Conservation (phyloP, 331 rosid species). For the Rhamnella rubrinervis region DNA sequence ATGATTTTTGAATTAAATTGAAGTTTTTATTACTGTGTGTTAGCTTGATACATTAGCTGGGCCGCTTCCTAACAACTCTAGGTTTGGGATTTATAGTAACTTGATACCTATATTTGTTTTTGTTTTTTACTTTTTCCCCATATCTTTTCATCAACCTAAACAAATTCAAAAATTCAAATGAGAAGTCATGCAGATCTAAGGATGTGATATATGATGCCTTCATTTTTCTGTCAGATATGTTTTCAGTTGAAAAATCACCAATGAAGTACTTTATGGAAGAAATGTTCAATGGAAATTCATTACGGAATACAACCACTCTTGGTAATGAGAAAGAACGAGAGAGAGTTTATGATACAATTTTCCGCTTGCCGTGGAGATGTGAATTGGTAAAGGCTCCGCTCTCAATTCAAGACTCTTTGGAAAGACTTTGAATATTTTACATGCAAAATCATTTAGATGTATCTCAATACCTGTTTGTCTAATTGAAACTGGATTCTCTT, state of each 20-base stretch:
- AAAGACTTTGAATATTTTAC: neutral
- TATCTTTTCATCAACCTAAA: no score
- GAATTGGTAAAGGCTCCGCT: constrained; percentile 71
- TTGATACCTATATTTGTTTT: no score
- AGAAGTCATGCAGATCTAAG: neutral
- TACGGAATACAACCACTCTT: constrained; percentile 76
- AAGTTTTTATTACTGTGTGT: no score
- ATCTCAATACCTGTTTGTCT: neutral
- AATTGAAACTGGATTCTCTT: constrained; percentile 9
- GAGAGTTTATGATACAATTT: constrained; percentile 88
- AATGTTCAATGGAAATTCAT: constrained; percentile 78
- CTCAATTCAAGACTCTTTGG: constrained; percentile 1
- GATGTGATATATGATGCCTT: constrained; percentile 11
- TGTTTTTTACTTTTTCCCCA: no score
- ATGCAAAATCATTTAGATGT: neutral
- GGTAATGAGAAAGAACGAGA: constrained; percentile 93
- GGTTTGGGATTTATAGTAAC: no score
- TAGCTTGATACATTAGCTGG: no score
- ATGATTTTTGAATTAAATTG: no score
- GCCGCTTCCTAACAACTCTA: no score
- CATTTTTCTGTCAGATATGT: constrained; percentile 48
- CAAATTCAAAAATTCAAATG: no score
- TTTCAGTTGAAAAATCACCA: constrained; percentile 69
- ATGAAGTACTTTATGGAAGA: constrained; percentile 75
- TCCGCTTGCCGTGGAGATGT: constrained; percentile 98